phyloP scores from a whole-genome alignment of 1,139 yeast genomes.

The Yamadazyma taylorii region DNA sequence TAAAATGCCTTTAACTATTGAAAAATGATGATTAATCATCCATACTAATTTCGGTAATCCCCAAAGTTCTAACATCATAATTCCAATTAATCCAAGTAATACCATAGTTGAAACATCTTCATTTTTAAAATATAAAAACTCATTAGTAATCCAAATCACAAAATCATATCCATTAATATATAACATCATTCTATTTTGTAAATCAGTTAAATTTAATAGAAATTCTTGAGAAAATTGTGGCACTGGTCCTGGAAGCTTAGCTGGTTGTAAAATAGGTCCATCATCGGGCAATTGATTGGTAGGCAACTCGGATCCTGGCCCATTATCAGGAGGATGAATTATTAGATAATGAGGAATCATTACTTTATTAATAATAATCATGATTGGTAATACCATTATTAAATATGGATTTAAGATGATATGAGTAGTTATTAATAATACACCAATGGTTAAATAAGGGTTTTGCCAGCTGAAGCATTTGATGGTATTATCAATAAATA shows the following conservation, averaged over 20 bases:
- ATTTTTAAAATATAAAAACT: conserved; percentile 65
- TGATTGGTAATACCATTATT: conserved; percentile 52
- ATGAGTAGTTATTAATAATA: conserved; percentile 56
- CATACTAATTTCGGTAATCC: conserved; percentile 35
- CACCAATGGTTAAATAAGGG: conserved; percentile 61
- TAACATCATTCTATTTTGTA: conserved; percentile 78
- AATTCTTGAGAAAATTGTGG: conserved; percentile 82
- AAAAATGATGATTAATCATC: conserved; percentile 21
- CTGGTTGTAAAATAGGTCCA: conserved; percentile 50
- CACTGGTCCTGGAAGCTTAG: conserved; percentile 66
- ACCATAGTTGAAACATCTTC: conserved; percentile 61
- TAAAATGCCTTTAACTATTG: conserved; percentile 32
- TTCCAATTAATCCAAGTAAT: conserved; percentile 35
- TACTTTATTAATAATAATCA: conserved; percentile 52
- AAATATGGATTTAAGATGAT: conserved; percentile 63
- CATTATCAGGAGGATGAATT: conserved; percentile 37
- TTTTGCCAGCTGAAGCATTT: conserved; percentile 62
- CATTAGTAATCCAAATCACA: conserved; percentile 46
- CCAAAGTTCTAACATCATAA: conserved; percentile 28
- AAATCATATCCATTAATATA: conserved; percentile 67
- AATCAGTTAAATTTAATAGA: conserved; percentile 73
- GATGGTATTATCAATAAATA: conserved; percentile 54
- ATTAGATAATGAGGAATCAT: conserved; percentile 70
- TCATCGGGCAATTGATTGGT: conserved; percentile 55
- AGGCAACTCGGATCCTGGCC: conserved; percentile 17